A percentile compares a stretch with the other conserved stretches of the same genome.
These are phyloP conservation scores for Puccinia sorghi DNA, from an alignment of 1,284 basidiomycete genomes.

Conservation along the genomic window DNA sequence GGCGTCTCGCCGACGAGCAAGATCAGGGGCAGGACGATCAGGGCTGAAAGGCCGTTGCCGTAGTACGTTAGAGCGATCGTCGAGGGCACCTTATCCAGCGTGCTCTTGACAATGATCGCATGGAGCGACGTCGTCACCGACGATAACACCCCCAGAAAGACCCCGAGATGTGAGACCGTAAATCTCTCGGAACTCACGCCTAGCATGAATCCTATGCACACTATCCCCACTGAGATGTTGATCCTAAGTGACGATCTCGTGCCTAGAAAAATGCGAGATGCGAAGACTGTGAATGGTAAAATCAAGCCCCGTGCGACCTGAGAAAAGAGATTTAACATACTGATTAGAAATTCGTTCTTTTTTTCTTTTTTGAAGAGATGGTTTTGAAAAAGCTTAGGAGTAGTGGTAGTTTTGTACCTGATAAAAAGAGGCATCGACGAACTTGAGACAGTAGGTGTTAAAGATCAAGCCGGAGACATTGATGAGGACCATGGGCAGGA, in stretches of 20 bases:
- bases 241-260: constrained; percentile 52
- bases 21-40: constrained; percentile 67
- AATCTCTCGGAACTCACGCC: constrained; percentile 64
- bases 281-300: constrained; percentile 77
- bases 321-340: constrained; percentile 64
- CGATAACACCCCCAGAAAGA: constrained; percentile 73
- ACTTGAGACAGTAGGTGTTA: constrained; percentile 76
- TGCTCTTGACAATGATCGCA: constrained; percentile 81
- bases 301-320: constrained; percentile 79
- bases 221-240: constrained; percentile 69
- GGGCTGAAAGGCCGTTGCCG: constrained; percentile 72
- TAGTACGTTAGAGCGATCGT: constrained; percentile 80
- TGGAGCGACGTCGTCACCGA: constrained; percentile 76
- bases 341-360: too few relatives aligned
- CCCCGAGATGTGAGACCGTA: constrained; percentile 62
- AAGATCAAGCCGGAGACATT: constrained; percentile 73
- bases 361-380: too few relatives aligned
- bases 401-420: constrained; percentile 1
- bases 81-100: constrained; percentile 71
- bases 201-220: constrained; percentile 79
- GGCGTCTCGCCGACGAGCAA: constrained; percentile 71
- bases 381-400: too few relatives aligned
- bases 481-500: constrained; percentile 64
- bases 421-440: constrained; percentile 50
- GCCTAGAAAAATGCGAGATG: constrained; percentile 71